Evolutionary conservation across 2,329 filamentous ascomycete genomes (phyloP), one percentile per base, ranked within the genome.

Genomic region (Byssochlamys sp.): DNA sequence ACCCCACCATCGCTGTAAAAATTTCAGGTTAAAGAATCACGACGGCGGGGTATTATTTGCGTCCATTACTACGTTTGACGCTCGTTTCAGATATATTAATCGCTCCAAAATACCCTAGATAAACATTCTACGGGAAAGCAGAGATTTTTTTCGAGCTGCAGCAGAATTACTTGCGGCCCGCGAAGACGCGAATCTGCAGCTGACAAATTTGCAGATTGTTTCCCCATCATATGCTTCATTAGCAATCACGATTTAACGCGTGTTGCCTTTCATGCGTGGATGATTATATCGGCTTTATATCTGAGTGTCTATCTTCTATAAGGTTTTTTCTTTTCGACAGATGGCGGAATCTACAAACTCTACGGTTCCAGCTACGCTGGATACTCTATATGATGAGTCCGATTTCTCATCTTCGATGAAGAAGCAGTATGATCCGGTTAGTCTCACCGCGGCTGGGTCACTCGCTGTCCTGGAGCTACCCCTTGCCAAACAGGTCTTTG

Each of bases 401-500:
- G 31, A 58, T 52, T 45, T 56, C 4, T 51, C 51, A 24, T 63
- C 67, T 4, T 58, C 63, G 5, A 58, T 68, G n/a, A 67, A 65
- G 19, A 59, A 62, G 28, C 65, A 65, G 55, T 73, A 73, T 61
- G 71, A 75, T 49, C 64, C 68, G 9, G 61, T 76, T 54, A 68
- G 59, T 54, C 64, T 74, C 28, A 66, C 66, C 27, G 71, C 73
- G 45, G 61, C 66, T 9, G 65, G 70, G 59, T 68, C 70, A 28
- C 60, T 70, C 10, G 66, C 67, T 7, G 63, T 71, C 14, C 60
- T 76, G 52, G 64, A 68, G 53, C 62, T 70, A 55, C 69, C 74
- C 7, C 61, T 77, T 19, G 74, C 74, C 24, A 69, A 70, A 28
- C 66, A 67, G 11, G 55, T 78, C 19, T 67, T 77, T 31, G 75